These are phyloP conservation scores for Elsinoe perseae DNA, from an alignment of 2,329 filamentous ascomycete species.

Conservation along the genomic window DNA sequence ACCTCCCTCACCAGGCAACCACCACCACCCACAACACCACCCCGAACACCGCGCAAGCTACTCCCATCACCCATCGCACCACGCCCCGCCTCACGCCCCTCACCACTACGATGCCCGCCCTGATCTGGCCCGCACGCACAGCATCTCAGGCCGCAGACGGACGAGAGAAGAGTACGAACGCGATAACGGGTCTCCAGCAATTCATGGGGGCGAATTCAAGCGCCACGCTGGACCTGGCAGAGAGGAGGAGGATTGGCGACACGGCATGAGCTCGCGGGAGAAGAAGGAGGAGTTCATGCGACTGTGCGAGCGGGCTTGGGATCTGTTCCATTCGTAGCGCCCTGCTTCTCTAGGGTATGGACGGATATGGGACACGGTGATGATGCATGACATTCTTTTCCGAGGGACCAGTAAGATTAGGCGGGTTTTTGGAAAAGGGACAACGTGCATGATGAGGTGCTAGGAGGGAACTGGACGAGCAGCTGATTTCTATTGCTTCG, in stretches of 20 bases:
- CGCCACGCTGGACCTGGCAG: conserved; percentile 23
- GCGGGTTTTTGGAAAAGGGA: background rate
- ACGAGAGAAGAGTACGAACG: conserved; percentile 82
- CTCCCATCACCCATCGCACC: conserved; percentile 20
- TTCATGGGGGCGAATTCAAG: conserved; percentile 59
- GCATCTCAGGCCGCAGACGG: conserved; percentile 62
- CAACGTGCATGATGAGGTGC: background rate
- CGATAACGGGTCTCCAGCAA: conserved; percentile 76
- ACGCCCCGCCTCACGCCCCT: conserved; percentile 21
- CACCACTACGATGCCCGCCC: conserved; percentile 30
- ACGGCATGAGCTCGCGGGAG: conserved; percentile 72
- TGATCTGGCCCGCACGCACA: conserved; percentile 34
- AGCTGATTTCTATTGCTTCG: too few species aligned
- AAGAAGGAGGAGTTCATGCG: conserved; percentile 91
- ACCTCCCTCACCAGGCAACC: conserved; percentile 68
- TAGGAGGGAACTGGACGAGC: background rate
- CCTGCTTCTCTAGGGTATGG: too few species aligned
- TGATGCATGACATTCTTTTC: conserved; percentile 3
- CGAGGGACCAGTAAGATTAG: background rate
- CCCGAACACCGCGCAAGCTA: conserved; percentile 18
- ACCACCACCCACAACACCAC: conserved; percentile 23
- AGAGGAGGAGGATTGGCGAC: conserved; percentile 47
- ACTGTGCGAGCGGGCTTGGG: conserved; percentile 86
- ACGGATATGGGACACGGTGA: background rate
- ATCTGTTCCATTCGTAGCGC: conserved; percentile 78